Base-by-base conservation (phyloP, 148 eudicot species). In the Rhododendron griersonianum region DNA sequence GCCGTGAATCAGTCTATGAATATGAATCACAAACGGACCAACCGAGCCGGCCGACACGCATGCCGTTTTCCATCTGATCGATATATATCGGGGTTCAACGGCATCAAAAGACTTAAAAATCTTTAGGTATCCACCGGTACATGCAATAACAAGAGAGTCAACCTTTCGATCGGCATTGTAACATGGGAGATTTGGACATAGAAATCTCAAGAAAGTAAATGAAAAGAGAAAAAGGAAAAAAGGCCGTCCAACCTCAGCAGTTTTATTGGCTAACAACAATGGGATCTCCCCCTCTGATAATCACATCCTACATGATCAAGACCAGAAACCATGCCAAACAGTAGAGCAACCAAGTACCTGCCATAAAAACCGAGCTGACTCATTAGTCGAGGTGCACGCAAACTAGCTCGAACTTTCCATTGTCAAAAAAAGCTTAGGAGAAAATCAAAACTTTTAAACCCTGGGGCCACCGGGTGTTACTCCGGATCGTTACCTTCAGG, bases 261-360 rank as follows among this genome's bases (percentile, higher is more conserved):
- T 28, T 50, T 83, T 57, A 69, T 83, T 83, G 65, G 61, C 28
- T 71, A 45, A 55, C 39, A 28, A 11, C 2, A 23, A 30, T 2
- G n/a, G 61, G 3, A 50, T 78, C 41, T 37, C 44, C 59, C 1
- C 30, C 45, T 18, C 47, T 16, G 23, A 19, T 76, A 61, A 59
- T 77, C 67, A 7, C 45, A 81, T 15, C 35, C 33, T 83, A 83
- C 37, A 35, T 35, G 37, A 47, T 33, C 65, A 77, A 33, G 19
- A 83, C 33, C 78, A 80, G 45, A 84, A 84, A 87, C 84, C 83
- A 88, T 69, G 82, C 85, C 82, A 90, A 53, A 39, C 16, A 23
- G 7, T 67, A 84, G 78, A 90, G 81, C 83, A 79, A 78, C 85
- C 84, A 80, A 78, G 74, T 78, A 78, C 88, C 91, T 90, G 84